Percentiles rank a stretch among this genome's conserved stretches.
Conservation (phyloP, 331 rosid species). For the Acacia concinna region DNA sequence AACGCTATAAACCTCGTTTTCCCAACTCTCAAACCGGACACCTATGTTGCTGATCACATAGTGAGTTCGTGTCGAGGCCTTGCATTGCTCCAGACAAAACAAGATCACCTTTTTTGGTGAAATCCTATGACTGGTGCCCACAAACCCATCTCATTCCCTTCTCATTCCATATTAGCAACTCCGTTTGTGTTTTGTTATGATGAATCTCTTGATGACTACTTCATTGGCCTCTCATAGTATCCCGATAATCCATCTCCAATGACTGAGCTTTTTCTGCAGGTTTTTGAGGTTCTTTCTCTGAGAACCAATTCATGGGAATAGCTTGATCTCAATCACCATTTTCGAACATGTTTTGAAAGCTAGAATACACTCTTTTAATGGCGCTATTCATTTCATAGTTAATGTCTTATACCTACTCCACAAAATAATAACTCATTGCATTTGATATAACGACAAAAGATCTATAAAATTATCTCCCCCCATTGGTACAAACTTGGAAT, state of each 20-base stretch:
- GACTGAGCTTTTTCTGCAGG: too few relatives aligned
- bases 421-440: neutral
- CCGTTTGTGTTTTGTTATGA: neutral
- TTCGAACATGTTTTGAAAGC: too few relatives aligned
- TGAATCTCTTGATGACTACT: conserved; percentile 14
- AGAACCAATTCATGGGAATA: neutral
- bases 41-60: neutral
- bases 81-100: neutral
- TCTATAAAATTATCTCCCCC: neutral
- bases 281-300: neutral
- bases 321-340: neutral
- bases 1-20: neutral
- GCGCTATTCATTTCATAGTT: conserved; percentile 22
- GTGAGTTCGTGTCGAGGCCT: neutral
- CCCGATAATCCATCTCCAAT: neutral
- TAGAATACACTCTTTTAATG: neutral
- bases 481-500: neutral
- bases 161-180: fast-evolving
- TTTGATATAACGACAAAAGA: neutral
- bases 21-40: neutral
- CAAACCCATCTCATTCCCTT: neutral
- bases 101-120: neutral
- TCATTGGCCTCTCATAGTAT: neutral
- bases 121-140: neutral
- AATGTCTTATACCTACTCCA: too few relatives aligned